Evolutionary conservation across 495 filamentous ascomycete species (phyloP).

Genomic region (Annulohypoxylon bovei): DNA sequence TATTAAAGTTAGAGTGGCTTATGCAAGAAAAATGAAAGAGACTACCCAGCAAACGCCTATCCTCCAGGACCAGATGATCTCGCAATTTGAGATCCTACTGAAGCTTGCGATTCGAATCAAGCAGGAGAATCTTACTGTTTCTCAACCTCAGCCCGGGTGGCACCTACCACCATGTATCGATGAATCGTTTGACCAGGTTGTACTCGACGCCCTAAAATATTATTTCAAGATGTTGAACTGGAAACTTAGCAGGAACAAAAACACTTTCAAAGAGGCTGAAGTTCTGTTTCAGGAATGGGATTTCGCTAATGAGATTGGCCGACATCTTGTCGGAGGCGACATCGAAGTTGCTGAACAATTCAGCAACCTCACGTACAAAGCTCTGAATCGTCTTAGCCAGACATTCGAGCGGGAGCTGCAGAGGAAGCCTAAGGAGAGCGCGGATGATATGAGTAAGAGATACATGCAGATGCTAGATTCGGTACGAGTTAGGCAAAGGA

Average conservation of each 20-base stretch:
- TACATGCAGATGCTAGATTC: slow-evolving; percentile 96
- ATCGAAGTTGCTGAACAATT: slow-evolving; percentile 99
- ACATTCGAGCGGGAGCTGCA: slow-evolving; percentile 94
- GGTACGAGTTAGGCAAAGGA: slow-evolving; percentile 92
- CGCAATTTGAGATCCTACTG: slow-evolving; percentile 93
- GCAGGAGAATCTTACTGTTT: slow-evolving; percentile 82
- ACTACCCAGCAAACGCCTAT: slow-evolving; percentile 82
- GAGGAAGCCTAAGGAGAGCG: slow-evolving; percentile 80
- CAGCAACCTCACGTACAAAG: slow-evolving; percentile 90
- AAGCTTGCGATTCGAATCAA: slow-evolving; percentile 93
- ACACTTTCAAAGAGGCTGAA: slow-evolving; percentile 98
- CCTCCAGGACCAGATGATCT: slow-evolving; percentile 95
- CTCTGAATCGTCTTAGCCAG: slow-evolving; percentile 82
- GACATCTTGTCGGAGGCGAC: slow-evolving; percentile 88
- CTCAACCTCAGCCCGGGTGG: slow-evolving; percentile 91
- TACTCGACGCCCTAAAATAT: slow-evolving; percentile 92
- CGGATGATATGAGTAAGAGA: slow-evolving; percentile 90
- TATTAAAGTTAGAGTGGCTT: slow-evolving; percentile 90
- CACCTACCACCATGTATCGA: slow-evolving; percentile 95
- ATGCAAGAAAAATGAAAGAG: slow-evolving; percentile 94
- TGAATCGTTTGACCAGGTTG: slow-evolving; percentile 95
- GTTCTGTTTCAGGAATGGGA: slow-evolving; percentile 97
- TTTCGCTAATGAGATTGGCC: slow-evolving; percentile 91
- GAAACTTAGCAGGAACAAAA: slow-evolving; percentile 97
- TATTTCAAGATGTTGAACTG: slow-evolving; percentile 98